phyloP scores from a whole-genome alignment of 176 grass and related monocot genomes.

The Musa troglodytarum region DNA sequence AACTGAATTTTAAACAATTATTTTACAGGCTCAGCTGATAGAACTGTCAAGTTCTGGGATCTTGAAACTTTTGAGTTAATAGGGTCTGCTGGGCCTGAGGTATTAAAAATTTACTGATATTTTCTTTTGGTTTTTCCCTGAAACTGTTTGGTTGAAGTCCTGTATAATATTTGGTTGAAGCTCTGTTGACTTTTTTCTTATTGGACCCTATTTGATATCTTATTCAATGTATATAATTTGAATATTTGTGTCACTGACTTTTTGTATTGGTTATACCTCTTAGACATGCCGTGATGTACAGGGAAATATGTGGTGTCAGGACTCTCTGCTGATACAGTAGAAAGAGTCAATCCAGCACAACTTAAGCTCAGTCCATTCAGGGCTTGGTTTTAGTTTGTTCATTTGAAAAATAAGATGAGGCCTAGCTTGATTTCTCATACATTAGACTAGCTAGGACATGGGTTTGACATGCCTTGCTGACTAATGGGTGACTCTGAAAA shows the following conservation, averaged over 20 bases:
- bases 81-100: slow-evolving; percentile 82
- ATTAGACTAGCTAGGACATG: too few species aligned
- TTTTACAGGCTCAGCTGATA: slow-evolving; percentile 69
- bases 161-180: too few species aligned
- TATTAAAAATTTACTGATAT: slow-evolving; percentile 12
- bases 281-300: neutral
- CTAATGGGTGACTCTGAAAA: neutral
- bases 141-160: too few species aligned
- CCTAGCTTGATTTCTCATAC: neutral
- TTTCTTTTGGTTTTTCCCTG: neutral
- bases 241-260: neutral
- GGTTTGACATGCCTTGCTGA: neutral
- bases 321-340: neutral
- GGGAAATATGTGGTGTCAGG: neutral
- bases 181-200: too few species aligned
- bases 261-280: neutral
- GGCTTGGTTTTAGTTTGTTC: neutral
- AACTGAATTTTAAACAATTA: slow-evolving; percentile 25
- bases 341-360: neutral
- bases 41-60: slow-evolving; percentile 92
- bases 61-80: slow-evolving; percentile 92
- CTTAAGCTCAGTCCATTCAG: neutral
- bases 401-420: neutral
- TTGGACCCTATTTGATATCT: too few species aligned
- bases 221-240: neutral